These are phyloP conservation scores for Mucor velutinosus DNA, from an alignment of 371 early-diverging fungal species.

Conservation along the genomic window DNA sequence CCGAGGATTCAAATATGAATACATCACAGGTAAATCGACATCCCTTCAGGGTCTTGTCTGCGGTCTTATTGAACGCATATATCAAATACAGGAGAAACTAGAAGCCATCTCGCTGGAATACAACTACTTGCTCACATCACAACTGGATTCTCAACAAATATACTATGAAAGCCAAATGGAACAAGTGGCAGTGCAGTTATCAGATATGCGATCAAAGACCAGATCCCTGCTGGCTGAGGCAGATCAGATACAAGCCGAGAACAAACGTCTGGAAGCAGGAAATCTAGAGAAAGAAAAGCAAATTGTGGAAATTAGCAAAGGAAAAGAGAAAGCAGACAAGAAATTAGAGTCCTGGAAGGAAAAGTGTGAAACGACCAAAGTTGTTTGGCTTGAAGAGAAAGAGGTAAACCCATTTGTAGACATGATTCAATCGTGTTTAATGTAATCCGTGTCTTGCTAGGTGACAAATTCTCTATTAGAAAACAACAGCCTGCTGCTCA, in stretches of 20 bases:
- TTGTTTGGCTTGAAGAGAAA: constrained; percentile 29
- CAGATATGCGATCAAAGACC: constrained; percentile 30
- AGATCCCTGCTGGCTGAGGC: neutral
- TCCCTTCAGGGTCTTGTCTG: neutral
- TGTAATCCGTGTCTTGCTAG: constrained; percentile 1
- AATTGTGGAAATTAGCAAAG: constrained; percentile 1
- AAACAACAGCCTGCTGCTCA: constrained; percentile 24
- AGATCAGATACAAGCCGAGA: constrained; percentile 12
- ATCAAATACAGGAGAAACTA: constrained; percentile 61
- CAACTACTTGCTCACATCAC: constrained; percentile 73
- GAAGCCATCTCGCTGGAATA: constrained; percentile 83
- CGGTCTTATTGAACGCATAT: neutral
- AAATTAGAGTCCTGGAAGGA: constrained; percentile 28
- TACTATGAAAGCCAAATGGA: constrained; percentile 81
- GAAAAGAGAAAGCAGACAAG: constrained; percentile 25
- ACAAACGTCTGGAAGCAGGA: constrained; percentile 11
- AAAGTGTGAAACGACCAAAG: constrained; percentile 17
- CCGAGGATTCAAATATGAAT: neutral
- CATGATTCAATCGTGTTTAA: neutral
- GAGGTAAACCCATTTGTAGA: constrained; percentile 13
- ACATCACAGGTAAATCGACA: constrained; percentile 15
- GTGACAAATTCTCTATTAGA: constrained; percentile 20
- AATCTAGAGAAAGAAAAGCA: neutral
- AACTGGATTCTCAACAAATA: constrained; percentile 83
- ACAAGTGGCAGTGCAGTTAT: constrained; percentile 46